phyloP scores from a whole-genome alignment of 306 rosid genomes.

The Vigna trinervia region DNA sequence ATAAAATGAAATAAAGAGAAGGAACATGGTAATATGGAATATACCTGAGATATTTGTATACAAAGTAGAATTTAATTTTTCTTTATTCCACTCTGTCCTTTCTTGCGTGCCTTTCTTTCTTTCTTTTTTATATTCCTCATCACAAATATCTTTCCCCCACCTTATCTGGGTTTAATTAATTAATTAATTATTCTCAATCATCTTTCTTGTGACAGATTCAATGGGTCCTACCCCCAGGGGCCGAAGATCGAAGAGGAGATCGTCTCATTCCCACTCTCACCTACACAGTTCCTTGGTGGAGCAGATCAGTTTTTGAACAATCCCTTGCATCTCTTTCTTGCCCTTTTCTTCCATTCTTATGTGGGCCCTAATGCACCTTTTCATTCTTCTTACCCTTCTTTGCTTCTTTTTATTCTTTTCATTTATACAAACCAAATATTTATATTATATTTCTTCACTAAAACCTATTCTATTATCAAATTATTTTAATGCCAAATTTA shows the following conservation, averaged over 20 bases:
- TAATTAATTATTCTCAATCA: too few species aligned
- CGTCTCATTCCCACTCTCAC: slow-evolving; percentile 24
- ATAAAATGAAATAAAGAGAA: too few species aligned
- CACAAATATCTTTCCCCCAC: not conserved
- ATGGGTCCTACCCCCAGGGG: slow-evolving; percentile 39
- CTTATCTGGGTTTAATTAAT: too few species aligned
- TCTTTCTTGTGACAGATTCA: slow-evolving; percentile 16
- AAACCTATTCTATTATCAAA: too few species aligned
- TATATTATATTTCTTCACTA: too few species aligned
- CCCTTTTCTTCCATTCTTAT: not conserved
- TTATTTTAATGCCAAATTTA: too few species aligned
- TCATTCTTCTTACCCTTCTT: not conserved
- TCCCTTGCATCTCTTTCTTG: not conserved
- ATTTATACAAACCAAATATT: not conserved
- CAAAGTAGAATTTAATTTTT: not conserved
- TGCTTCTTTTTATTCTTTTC: not conserved
- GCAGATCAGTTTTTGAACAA: slow-evolving; percentile 52
- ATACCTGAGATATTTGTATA: slow-evolving; percentile 53
- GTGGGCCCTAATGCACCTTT: slow-evolving; percentile 7
- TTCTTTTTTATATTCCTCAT: slow-evolving; percentile 7
- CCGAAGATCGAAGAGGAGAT: slow-evolving; percentile 47
- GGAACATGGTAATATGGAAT: not conserved
- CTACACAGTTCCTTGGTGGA: slow-evolving; percentile 49
- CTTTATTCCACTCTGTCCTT: not conserved
- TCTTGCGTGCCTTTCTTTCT: not conserved